Evolutionary conservation across 2,329 filamentous ascomycete genomes (phyloP).

Genomic region (Claviceps spartinae): DNA sequence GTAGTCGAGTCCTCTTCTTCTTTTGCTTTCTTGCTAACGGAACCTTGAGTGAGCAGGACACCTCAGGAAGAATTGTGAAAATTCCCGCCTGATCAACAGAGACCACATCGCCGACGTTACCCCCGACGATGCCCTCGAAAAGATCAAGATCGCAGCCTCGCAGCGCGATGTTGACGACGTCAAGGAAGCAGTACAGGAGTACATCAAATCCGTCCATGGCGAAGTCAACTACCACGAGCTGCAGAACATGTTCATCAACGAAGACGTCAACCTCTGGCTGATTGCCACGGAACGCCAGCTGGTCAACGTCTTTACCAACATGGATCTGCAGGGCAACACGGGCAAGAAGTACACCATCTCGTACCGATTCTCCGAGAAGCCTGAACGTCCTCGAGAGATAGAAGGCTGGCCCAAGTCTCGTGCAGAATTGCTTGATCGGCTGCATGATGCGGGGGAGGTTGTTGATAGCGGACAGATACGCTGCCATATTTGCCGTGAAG

Average conservation of each 20-base stretch:
- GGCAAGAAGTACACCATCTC: slow-evolving; percentile 51
- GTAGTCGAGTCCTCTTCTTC: slow-evolving; percentile 8
- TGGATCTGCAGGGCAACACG: slow-evolving; percentile 58
- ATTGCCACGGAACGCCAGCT: slow-evolving; percentile 47
- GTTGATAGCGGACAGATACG: slow-evolving; percentile 44
- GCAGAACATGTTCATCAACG: slow-evolving; percentile 43
- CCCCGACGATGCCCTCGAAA: slow-evolving; percentile 44
- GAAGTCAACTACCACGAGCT: slow-evolving; percentile 45
- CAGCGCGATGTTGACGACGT: slow-evolving; percentile 48
- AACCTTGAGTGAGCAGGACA: slow-evolving; percentile 33
- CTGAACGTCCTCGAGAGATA: slow-evolving; percentile 43
- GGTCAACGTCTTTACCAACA: slow-evolving; percentile 49
- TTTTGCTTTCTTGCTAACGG: slow-evolving; percentile 9
- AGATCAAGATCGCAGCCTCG: slow-evolving; percentile 36
- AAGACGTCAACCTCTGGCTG: slow-evolving; percentile 42
- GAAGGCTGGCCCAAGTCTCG: slow-evolving; percentile 44
- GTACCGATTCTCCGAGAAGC: slow-evolving; percentile 45
- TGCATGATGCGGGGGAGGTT: slow-evolving; percentile 52
- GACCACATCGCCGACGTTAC: slow-evolving; percentile 32
- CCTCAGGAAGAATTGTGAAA: slow-evolving; percentile 39
- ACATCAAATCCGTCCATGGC: slow-evolving; percentile 44
- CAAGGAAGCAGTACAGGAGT: slow-evolving; percentile 45
- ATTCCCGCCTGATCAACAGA: slow-evolving; percentile 44
- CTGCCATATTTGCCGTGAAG: slow-evolving; percentile 50
- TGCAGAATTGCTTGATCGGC: slow-evolving; percentile 48